Evolutionary conservation across 148 eudicot species (phyloP), one percentile per base, ranked within the genome.

Genomic region (Vaccinium vitisidaea): DNA sequence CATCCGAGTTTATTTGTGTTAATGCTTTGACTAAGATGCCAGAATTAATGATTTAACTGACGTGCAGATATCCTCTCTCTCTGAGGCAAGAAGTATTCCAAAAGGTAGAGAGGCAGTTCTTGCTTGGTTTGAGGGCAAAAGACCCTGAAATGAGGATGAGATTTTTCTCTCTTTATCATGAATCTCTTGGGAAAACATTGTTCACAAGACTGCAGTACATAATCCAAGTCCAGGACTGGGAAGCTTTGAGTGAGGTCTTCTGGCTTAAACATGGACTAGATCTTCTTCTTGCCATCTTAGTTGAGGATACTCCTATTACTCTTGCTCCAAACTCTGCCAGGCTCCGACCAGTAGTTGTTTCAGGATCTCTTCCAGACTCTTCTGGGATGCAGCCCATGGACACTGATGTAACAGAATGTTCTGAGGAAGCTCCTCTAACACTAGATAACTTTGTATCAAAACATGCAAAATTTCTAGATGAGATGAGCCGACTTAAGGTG

Each of bases 181-280:
- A 95, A 69, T 91, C 96, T 85, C 91, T 97, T 25, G 96, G 88
- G 80, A 97, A 94, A 89, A 91, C 95, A 48, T 86, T 97, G 87
- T 97, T 95, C 85, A 87, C 91, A 49, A 90, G 99, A 84, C 88
- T 97, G 88, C 98, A 95, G 50, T 95, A 94, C 90, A 95, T 97
- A 46, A 95, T 97, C 84, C 98, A 94, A 84, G 49, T 91, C 84
- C 99, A 97, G 90, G 98, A 97, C 84, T 97, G 99, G 99, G 98
- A 97, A 88, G 98, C 98, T 85, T 84, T 95, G 80, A 93, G 99
- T 87, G 98, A 97, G 83, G 98, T 95, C 73, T 97, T 97, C 87
- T 97, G 99, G 99, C 96, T 97, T 67, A 97, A 97, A 90, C 99
- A 95, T 90, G 99, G 99, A 79, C 94, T 97, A 75, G 99, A 97